Evolutionary conservation across 1,284 basidiomycete species (phyloP).

Genomic region (Boletellus deceptivus): DNA sequence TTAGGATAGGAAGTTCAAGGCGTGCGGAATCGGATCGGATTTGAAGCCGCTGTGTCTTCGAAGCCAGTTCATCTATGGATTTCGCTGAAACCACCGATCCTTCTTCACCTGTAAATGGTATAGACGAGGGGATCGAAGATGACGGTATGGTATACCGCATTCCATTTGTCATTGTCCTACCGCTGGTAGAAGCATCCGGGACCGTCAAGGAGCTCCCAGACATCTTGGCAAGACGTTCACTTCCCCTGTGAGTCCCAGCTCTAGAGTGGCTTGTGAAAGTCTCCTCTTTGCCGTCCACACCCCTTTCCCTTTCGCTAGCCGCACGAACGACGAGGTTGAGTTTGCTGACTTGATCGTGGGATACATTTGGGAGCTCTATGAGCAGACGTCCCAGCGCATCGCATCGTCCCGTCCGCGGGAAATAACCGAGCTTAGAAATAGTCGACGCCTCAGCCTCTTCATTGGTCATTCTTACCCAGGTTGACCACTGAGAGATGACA

Average conservation of each 20-base stretch:
- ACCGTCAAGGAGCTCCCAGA: neutral
- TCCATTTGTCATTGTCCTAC: neutral
- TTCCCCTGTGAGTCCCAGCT: neutral
- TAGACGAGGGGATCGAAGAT: neutral
- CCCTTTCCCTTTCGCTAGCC: neutral
- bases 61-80: neutral
- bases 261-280: neutral
- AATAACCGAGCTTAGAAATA: neutral
- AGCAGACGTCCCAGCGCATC: slow-evolving; percentile 10
- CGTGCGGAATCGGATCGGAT: neutral
- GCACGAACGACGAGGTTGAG: slow-evolving; percentile 1
- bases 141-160: neutral
- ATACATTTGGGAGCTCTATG: slow-evolving; percentile 3
- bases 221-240: neutral
- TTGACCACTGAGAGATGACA: neutral
- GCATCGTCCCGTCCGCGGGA: slow-evolving; percentile 4
- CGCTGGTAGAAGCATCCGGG: neutral
- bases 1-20: slow-evolving; percentile 11
- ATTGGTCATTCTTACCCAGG: neutral
- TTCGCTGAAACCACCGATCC: neutral
- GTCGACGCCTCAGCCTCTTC: neutral
- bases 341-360: neutral
- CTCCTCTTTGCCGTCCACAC: too few relatives aligned
- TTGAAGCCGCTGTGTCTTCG: neutral
- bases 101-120: neutral